These are phyloP conservation scores for Sporothrix euskadiensis DNA, from an alignment of 2,329 filamentous ascomycete genomes.

Conservation along the genomic window DNA sequence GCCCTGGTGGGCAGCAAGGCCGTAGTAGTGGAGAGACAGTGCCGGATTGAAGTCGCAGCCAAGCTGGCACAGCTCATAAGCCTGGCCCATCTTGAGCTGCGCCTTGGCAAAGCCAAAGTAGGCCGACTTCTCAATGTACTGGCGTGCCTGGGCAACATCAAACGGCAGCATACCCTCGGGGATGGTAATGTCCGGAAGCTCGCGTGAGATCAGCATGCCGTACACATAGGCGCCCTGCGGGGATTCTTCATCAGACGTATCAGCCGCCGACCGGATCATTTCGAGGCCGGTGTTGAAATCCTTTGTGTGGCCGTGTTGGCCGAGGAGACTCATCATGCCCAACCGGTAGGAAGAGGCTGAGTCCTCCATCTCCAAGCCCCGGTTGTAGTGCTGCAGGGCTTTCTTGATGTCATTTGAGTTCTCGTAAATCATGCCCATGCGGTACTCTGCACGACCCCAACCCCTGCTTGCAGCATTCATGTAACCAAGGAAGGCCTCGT, in stretches of 20 bases:
- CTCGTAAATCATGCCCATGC: constrained; percentile 98
- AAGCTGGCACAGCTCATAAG: constrained; percentile 90
- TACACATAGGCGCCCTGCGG: constrained; percentile 95
- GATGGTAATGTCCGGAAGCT: constrained; percentile 85
- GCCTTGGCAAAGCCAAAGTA: constrained; percentile 95
- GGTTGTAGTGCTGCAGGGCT: constrained; percentile 86
- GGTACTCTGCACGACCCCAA: constrained; percentile 87
- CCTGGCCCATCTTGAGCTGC: constrained; percentile 94
- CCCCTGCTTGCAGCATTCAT: constrained; percentile 78
- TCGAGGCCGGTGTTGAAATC: constrained; percentile 77
- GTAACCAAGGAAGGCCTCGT: constrained; percentile 88
- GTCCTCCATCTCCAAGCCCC: constrained; percentile 75
- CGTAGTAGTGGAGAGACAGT: constrained; percentile 92
- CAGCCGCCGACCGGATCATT: constrained; percentile 78
- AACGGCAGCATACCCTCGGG: constrained; percentile 69
- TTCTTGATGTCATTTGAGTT: constrained; percentile 90
- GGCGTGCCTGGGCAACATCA: constrained; percentile 71
- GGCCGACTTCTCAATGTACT: constrained; percentile 94
- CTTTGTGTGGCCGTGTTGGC: constrained; percentile 86
- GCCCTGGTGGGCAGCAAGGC: constrained; percentile 85
- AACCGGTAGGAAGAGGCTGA: constrained; percentile 84
- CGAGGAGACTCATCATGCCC: constrained; percentile 96
- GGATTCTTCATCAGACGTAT: constrained; percentile 90
- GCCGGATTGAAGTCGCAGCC: constrained; percentile 94
- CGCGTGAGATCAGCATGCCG: constrained; percentile 88